Percentiles rank a stretch among this genome's conserved stretches.
These are phyloP conservation scores for Populus hybrid DNA, from an alignment of 441 rosid genomes.

Conservation along the genomic window DNA sequence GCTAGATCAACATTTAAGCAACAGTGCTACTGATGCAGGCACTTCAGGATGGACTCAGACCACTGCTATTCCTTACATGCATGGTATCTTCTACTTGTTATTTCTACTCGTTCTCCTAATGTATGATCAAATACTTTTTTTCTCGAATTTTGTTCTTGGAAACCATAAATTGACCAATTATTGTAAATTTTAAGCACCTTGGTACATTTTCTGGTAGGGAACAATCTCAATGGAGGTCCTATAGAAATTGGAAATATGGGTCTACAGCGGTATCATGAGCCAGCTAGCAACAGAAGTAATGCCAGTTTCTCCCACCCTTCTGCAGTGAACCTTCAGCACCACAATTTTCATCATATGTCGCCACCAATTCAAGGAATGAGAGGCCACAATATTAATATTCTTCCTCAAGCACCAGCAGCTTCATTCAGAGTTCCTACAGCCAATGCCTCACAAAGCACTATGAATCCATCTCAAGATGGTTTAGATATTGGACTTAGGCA, in stretches of 20 bases:
- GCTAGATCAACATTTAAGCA: constrained; percentile 45
- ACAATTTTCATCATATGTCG: constrained; percentile 39
- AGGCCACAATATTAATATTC: constrained; percentile 43
- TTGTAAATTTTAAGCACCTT: not conserved
- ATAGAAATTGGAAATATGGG: constrained; percentile 42
- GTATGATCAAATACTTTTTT: not conserved
- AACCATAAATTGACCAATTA: not conserved
- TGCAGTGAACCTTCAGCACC: constrained; percentile 38
- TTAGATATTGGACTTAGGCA: constrained; percentile 51
- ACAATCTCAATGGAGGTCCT: constrained; percentile 43
- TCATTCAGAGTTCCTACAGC: constrained; percentile 37
- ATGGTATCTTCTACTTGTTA: constrained; percentile 36
- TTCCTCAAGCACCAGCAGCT: constrained; percentile 52
- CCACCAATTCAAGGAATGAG: constrained; percentile 61
- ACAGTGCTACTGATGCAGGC: constrained; percentile 43
- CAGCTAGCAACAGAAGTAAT: constrained; percentile 43
- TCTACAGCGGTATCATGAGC: constrained; percentile 40
- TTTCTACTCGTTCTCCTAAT: not conserved
- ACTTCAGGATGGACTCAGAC: constrained; percentile 60
- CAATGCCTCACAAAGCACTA: constrained; percentile 36
- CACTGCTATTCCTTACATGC: constrained; percentile 49
- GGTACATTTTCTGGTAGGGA: constrained; percentile 31
- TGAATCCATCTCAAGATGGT: constrained; percentile 45
- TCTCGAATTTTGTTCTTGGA: not conserved
- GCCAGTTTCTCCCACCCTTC: constrained; percentile 40